Evolutionary conservation across 2,329 filamentous ascomycete species (phyloP), one percentile per base, ranked within the genome.

Genomic region (Lasiodiplodia gonubiensis): DNA sequence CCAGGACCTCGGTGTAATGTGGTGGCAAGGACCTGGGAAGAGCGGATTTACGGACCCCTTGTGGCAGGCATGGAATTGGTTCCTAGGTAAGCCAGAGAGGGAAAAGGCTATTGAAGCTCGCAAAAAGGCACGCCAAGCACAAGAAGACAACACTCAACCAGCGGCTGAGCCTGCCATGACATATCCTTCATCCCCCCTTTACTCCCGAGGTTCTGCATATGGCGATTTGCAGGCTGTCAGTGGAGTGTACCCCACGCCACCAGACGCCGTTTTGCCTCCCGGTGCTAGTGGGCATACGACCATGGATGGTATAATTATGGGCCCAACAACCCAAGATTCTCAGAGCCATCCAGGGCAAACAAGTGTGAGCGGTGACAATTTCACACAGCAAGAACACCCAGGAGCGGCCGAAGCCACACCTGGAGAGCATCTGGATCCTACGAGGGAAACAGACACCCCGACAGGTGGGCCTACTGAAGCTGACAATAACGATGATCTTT

Each of bases 401-500:
- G 33, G 33, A 25, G n/a, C 48, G 4, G 16, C 55, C 4, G 55
- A 25, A 21, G 25, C 14, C 18, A 46, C 46, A 8, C 25, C 46
- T 16, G 54, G 55, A 42, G 55, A 67, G 11, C 65, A 61, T 30
- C n/a, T 60, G 7, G 65, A 60, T n/a, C 23, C 48, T 3, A 23
- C 18, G 55, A 57, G 55, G 21, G 11, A 21, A 14, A 23, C 8
- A 7, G 33, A 61, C 7, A 42, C 46, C 4, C 42, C 65, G 21
- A 46, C 42, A 2, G 51, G 21, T 25, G 57, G 52, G 4, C 7
- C 25, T 16, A 21, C 55, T 18, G 54, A 63, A n/a, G 33, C 59
- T 25, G 72, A 69, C 25, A 71, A 70, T 37, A 75, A 78, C 61
- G 86, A 88, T 69, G 86, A 90, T 71, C 80, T 92, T 5, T 92